Base-by-base conservation (phyloP, 352 stramenopile genomes). In the Paralagenidium karlingii region DNA sequence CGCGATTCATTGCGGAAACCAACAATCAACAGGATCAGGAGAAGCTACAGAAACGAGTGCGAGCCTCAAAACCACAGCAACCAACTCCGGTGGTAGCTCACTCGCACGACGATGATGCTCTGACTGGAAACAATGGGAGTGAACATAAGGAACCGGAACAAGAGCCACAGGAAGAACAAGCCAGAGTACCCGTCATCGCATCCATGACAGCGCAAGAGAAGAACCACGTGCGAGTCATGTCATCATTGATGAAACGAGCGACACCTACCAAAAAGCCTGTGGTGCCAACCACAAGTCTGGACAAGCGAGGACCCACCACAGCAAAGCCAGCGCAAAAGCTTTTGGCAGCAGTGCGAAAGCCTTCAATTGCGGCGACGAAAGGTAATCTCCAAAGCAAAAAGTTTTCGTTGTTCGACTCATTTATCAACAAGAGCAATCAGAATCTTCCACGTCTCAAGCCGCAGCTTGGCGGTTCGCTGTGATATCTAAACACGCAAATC, bases 391-490 rank as follows among this genome's bases (percentile, higher is more conserved):
- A 46, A 43, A 47, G 53, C 18, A 49, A 36, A 15, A 49, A 51
- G 0, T 20, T 46, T 16, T 67, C 60, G 6, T 70, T 67, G 33
- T 87, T 87, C 37, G 73, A 87, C 32, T 63, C 63, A n/a, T 87
- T 87, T 54, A 67, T 84, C 29, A 83, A 81, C 40, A 71, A 53
- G 18, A 30, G 53, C 16, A 47, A 39, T 24, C 47, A 53, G 6
- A 49, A 43, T 1, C 76, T 80, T 40, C 68, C 67, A 13, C 58
- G 68, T 16, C 49, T 83, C 15, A 86, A 82, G 52, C 55, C 34
- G 11, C 13, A 46, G 34, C 19, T 19, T 45, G 18, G 24, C 50
- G 8, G 49, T 65, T 30, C 63, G 60, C 32, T 3, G 8, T 37
- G 29, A 34, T 21, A n/a, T 8, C 39, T 13, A 25, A 40, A 25